Evolutionary conservation across 1,284 basidiomycete species (phyloP).

Genomic region (Cutaneotrichosporon daszewskae): DNA sequence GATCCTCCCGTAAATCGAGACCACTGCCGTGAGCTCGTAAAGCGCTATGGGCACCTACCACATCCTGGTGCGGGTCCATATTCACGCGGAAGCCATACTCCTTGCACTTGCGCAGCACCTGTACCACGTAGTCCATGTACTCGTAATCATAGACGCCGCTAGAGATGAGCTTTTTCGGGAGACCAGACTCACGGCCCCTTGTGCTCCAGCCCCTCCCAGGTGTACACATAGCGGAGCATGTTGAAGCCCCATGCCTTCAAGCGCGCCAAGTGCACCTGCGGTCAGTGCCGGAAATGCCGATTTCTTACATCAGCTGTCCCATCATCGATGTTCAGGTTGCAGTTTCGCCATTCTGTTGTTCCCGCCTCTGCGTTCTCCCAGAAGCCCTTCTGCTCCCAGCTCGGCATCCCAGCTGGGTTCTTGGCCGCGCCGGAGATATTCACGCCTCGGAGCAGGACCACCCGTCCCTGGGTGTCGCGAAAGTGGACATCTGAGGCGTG

Average conservation of each 20-base stretch:
- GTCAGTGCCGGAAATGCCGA: background rate
- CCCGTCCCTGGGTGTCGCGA: constrained; percentile 75
- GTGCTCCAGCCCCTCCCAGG: constrained; percentile 93
- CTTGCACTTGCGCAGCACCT: constrained; percentile 82
- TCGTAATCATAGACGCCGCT: constrained; percentile 86
- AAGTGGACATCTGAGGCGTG: constrained; percentile 70
- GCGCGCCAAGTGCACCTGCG: constrained; percentile 80
- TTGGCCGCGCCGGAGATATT: constrained; percentile 88
- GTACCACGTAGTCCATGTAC: constrained; percentile 87
- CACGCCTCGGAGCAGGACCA: constrained; percentile 80
- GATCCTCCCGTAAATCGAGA: constrained; percentile 95
- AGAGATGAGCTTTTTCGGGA: background rate
- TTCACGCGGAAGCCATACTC: constrained; percentile 90
- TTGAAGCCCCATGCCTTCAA: constrained; percentile 93
- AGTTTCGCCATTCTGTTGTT: constrained; percentile 61
- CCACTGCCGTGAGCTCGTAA: constrained; percentile 58
- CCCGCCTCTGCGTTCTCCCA: constrained; percentile 76
- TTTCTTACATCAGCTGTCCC: constrained; percentile 44
- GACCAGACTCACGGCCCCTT: constrained; percentile 74
- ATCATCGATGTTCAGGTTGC: constrained; percentile 61
- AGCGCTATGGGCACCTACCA: constrained; percentile 55
- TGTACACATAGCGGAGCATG: constrained; percentile 81
- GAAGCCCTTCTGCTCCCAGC: constrained; percentile 66
- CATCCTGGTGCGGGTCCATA: constrained; percentile 96
- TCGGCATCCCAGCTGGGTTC: constrained; percentile 66